phyloP scores from a whole-genome alignment of 129 eudicot genomes.

The Apium graveolens region DNA sequence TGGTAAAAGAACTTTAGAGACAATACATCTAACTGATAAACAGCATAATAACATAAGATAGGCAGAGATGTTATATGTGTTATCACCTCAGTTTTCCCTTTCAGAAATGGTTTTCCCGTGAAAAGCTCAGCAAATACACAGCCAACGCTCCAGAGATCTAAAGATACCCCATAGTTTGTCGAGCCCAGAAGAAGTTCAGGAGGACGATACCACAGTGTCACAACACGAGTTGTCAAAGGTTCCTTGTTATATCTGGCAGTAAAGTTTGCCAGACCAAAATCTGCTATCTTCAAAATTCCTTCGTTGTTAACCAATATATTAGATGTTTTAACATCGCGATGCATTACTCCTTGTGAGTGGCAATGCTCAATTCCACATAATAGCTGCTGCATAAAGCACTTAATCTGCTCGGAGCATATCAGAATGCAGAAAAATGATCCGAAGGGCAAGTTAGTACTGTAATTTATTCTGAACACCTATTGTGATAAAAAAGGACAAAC shows the following conservation, averaged over 20 bases:
- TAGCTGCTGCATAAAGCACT: conserved; percentile 70
- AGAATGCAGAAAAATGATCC: not conserved
- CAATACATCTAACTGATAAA: no score
- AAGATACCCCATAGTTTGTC: conserved; percentile 45
- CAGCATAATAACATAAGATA: no score
- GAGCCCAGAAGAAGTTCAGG: conserved; percentile 83
- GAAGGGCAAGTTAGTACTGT: not conserved
- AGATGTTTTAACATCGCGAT: conserved; percentile 72
- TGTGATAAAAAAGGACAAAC: conserved; percentile 17
- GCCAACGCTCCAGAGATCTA: conserved; percentile 85
- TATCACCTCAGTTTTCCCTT: conserved; percentile 83
- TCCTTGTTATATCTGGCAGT: conserved; percentile 35
- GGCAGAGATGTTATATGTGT: not conserved
- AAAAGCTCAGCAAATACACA: conserved; percentile 85
- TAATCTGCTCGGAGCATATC: conserved; percentile 34
- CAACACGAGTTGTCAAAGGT: conserved; percentile 76
- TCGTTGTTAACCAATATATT: conserved; percentile 68
- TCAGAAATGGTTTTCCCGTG: conserved; percentile 63
- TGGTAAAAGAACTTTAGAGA: not conserved
- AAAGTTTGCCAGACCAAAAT: conserved; percentile 82
- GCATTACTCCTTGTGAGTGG: conserved; percentile 72
- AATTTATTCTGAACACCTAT: not conserved
- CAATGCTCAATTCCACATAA: conserved; percentile 61
- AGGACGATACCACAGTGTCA: conserved; percentile 94
- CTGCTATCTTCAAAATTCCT: conserved; percentile 70